phyloP scores from a whole-genome alignment of 495 filamentous ascomycete genomes.

The Lophiostoma macrostomum region DNA sequence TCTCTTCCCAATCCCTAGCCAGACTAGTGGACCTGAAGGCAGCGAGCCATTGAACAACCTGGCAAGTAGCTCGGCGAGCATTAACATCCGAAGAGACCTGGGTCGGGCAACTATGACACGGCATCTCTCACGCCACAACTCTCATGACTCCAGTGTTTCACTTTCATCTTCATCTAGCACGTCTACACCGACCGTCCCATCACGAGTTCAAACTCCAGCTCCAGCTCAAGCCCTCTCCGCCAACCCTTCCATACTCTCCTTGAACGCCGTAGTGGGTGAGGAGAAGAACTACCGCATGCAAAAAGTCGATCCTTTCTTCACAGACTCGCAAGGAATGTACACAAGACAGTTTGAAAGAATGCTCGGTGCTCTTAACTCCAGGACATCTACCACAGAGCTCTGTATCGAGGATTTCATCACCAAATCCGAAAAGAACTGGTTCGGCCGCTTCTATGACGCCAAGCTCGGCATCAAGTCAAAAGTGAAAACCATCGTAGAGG shows the following conservation, averaged over 20 bases:
- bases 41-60: neutral
- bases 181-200: neutral
- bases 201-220: neutral
- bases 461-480: constrained; percentile 37
- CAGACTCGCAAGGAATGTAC: constrained; percentile 59
- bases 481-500: neutral
- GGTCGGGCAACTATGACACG: neutral
- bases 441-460: constrained; percentile 54
- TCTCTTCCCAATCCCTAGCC: constrained; percentile 11
- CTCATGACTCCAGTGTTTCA: constrained; percentile 12
- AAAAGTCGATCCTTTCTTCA: constrained; percentile 65
- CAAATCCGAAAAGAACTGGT: constrained; percentile 65
- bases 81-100: neutral
- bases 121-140: constrained; percentile 9
- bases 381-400: constrained; percentile 52
- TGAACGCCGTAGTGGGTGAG: constrained; percentile 54
- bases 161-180: neutral
- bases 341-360: constrained; percentile 56
- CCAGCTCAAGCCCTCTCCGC: neutral
- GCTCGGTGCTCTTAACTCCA: constrained; percentile 51
- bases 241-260: constrained; percentile 48
- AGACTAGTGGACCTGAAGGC: neutral
- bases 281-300: constrained; percentile 62
- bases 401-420: constrained; percentile 63
- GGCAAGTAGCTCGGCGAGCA: neutral